Evolutionary conservation across 805 yeast genomes (phyloP), one percentile per base, ranked within the genome.

Genomic region (Scheffersomyces stipitis): DNA sequence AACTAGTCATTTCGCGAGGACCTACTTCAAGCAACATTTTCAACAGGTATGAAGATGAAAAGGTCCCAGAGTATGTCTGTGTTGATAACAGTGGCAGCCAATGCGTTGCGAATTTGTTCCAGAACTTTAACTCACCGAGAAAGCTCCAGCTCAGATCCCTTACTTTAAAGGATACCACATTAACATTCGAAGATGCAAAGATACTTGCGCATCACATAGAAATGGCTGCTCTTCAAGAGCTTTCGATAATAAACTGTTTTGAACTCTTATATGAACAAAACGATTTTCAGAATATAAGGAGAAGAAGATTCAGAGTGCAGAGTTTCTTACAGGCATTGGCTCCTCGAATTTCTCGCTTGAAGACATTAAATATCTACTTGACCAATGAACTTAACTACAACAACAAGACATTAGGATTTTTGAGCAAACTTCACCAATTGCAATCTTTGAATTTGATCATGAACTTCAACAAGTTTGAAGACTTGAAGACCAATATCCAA

Each of bases 1-100:
- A 36, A 18, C 30, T 36, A 26, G 30, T 36, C 5, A 22, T 36
- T 12, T 36, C 39, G 6, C 30, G 26, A 20, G 16, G 34, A n/a
- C 26, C 18, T 22, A 30, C 30, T 6, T 13, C 18, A 5, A n/a
- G 34, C 4, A 26, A 30, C n/a, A 13, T 9, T 17, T 36, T 30
- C 27, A 24, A 23, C 17, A 7, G 10, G 7, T 20, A 20, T 10
- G 10, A 20, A 10, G 10, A 20, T 20, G 10, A 20, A 7, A 10
- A 7, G 7, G 24, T 7, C 7, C 7, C 10, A 20, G 24, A 20
- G 7, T 20, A 20, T 15, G 22, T 20, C 7, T 8, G 9, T 24
- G 3, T 7, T 12, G 18, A 14, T 15, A 13, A 12, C 29, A 4
- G 4, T 18, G 9, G 13, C 7, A 27, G 24, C 9, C 14, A 8